phyloP scores from a whole-genome alignment of 1,284 basidiomycete species.

The Kalmanozyma brasiliensis region DNA sequence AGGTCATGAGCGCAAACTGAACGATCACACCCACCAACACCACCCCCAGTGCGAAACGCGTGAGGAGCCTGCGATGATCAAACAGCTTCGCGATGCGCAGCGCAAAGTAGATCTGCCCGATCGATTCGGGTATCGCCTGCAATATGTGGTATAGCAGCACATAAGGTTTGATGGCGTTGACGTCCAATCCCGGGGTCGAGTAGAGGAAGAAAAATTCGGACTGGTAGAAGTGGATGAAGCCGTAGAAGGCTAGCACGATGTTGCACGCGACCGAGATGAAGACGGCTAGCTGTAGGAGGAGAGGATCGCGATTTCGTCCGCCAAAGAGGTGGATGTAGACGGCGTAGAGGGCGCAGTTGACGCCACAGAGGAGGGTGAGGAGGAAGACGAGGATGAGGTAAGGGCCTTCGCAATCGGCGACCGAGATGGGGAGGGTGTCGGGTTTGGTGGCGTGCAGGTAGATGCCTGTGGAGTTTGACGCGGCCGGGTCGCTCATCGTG shows the following conservation, averaged over 20 bases:
- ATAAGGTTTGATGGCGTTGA: conserved; percentile 30
- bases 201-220: conserved; percentile 15
- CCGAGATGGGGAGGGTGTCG: conserved; percentile 7
- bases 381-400: conserved; percentile 23
- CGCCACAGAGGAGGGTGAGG: conserved; percentile 13
- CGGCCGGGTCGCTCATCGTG: too few species aligned
- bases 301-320: conserved; percentile 8
- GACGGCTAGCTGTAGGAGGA: conserved; percentile 12
- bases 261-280: conserved; percentile 12
- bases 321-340: conserved; percentile 29
- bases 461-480: conserved; percentile 13
- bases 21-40: background rate
- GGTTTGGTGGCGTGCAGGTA: conserved; percentile 17
- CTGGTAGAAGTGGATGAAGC: conserved; percentile 1
- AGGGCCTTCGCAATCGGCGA: conserved; percentile 16
- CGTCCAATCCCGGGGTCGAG: conserved; percentile 10
- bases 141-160: conserved; percentile 18
- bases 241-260: conserved; percentile 8
- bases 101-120: conserved; percentile 35
- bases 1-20: conserved; percentile 20
- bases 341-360: conserved; percentile 26
- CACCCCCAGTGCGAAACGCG: background rate
- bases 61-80: background rate
- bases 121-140: conserved; percentile 18
- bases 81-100: conserved; percentile 33